Evolutionary conservation across 306 rosid species (phyloP), one percentile per base, ranked within the genome.

Genomic region (Trifolium subterraneum): DNA sequence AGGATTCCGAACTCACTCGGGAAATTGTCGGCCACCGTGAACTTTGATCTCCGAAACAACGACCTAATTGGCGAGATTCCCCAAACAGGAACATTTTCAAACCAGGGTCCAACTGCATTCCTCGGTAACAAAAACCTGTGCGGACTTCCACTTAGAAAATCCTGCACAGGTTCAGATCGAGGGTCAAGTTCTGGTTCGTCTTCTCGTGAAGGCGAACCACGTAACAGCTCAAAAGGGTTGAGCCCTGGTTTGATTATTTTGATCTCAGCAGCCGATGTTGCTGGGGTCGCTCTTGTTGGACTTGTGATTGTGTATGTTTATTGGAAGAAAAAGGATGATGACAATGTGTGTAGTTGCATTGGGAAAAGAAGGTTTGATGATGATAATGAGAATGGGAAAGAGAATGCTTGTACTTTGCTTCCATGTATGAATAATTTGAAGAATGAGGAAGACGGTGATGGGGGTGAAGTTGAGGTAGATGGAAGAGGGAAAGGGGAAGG

Each of bases 81-180:
- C 0, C 92, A 92, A 78, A 87, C 90, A 29, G 99, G 99, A 22
- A 86, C 99, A 13, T 92, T 95, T 60, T 73, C 95, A 10, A 90
- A 88, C 52, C 99, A 95, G 35, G 99, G 98, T 0, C 99, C 99
- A 1, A 92, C 99, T 0, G 99, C 98, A 0, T 95, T 95, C 64
- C 93, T 95, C 20, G 81, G 83, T 36, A 95, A 95, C 59, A 88
- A 95, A 0, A 55, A 71, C 50, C 16, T 95, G 3, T 95, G 99
- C 42, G 99, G 99, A 4, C 90, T 92, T 65, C 99, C 99, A 2
- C 85, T 95, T 0, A 88, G 89, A 23, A 94, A 86, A 80, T 39
- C 89, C 0, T 94, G 99, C 47, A 45, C 75, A 2, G 54, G 70
- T 64, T 75, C 93, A 3, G 73, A 56, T 1, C 86, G 61, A 50